Evolutionary conservation across 495 filamentous ascomycete species (phyloP).

Genomic region (Jackrogersella minutella): DNA sequence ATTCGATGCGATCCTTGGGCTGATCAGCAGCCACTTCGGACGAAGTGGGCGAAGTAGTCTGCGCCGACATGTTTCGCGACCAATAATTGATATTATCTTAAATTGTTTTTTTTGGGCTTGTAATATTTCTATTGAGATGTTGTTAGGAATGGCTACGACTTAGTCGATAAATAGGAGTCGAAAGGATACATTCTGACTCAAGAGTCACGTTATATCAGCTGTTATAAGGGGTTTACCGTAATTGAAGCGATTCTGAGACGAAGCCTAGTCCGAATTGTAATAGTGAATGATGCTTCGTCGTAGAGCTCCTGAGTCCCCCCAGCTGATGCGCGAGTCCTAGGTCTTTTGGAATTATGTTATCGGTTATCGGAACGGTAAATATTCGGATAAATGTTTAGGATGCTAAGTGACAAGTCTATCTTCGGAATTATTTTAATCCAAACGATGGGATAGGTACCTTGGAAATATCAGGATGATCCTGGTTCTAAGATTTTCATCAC

Average conservation of each 20-base stretch:
- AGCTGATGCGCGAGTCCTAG: constrained; percentile 1
- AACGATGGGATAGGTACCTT: background rate
- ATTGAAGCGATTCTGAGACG: constrained; percentile 41
- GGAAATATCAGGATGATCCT: no score
- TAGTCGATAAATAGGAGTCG: constrained; percentile 27
- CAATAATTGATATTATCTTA: background rate
- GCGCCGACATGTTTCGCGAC: constrained; percentile 34
- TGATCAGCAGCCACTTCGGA: constrained; percentile 38
- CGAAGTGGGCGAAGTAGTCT: constrained; percentile 27
- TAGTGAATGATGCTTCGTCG: constrained; percentile 24
- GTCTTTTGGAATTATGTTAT: constrained; percentile 33
- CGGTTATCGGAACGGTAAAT: constrained; percentile 35
- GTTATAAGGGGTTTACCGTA: constrained; percentile 31
- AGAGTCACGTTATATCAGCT: constrained; percentile 23
- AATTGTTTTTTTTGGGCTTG: no score
- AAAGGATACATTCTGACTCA: constrained; percentile 40
- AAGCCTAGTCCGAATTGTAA: constrained; percentile 33
- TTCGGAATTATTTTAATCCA: background rate
- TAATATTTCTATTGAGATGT: constrained; percentile 29
- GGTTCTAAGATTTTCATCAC: background rate
- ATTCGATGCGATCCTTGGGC: constrained; percentile 33
- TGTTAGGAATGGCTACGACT: constrained; percentile 33
- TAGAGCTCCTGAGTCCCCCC: constrained; percentile 26
- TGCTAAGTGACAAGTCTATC: background rate
- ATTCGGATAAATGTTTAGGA: constrained; percentile 12